Conservation (phyloP, 2,329 filamentous ascomycete species). For the Cryphonectria naterciae region DNA sequence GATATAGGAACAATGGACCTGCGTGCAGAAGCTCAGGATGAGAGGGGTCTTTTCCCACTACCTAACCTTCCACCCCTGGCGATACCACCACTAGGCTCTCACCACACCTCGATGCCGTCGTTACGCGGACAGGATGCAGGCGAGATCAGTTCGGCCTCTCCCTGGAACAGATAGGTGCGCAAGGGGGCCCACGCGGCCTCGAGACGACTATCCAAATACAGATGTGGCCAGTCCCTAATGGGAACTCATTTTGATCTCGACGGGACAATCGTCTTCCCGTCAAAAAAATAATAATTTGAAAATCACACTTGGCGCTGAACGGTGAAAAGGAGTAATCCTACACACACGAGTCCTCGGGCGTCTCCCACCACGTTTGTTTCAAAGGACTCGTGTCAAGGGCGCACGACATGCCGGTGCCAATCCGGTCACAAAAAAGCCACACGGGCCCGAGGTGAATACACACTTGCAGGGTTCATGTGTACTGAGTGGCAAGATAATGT, state of each 20-base stretch:
- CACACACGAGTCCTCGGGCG: neutral
- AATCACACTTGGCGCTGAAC: neutral
- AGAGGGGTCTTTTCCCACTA: slow-evolving; percentile 26
- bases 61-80: slow-evolving; percentile 37
- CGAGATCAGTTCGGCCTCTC: neutral
- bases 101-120: slow-evolving; percentile 20
- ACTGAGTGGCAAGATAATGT: neutral
- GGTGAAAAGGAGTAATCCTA: neutral
- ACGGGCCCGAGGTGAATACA: neutral
- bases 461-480: neutral
- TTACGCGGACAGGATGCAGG: neutral
- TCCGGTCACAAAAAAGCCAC: neutral
- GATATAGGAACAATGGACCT: slow-evolving; percentile 58
- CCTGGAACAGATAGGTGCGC: neutral
- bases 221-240: neutral
- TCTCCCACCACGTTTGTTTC: neutral
- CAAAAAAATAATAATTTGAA: neutral
- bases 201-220: neutral
- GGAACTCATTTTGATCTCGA: neutral
- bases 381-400: neutral
- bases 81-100: slow-evolving; percentile 34
- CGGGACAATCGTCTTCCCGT: neutral
- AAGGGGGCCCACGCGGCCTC: neutral
- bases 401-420: neutral
- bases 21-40: slow-evolving; percentile 40